Evolutionary conservation across 495 filamentous ascomycete species (phyloP).

Genomic region (Hypoxylon intermedium): DNA sequence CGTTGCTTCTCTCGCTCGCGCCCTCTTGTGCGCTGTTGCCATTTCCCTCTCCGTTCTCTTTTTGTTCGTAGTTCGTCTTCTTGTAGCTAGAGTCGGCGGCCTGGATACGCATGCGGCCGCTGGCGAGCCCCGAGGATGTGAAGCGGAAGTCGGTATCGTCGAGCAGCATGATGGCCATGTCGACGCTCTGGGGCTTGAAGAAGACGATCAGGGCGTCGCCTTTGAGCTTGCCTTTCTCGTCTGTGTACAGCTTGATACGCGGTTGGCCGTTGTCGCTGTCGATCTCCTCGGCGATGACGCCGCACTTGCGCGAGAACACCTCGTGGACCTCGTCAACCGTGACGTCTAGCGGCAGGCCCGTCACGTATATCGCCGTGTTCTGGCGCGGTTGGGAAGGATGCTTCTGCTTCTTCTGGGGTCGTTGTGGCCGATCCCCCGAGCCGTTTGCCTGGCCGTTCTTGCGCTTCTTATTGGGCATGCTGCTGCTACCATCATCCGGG

Average conservation of each 20-base stretch:
- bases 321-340: constrained; percentile 79
- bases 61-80: constrained; percentile 57
- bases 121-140: constrained; percentile 55
- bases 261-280: constrained; percentile 83
- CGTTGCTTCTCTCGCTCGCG: constrained; percentile 19
- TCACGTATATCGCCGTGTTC: constrained; percentile 92
- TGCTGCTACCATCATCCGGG: constrained; percentile 45
- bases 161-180: constrained; percentile 86
- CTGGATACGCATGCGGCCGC: constrained; percentile 78
- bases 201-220: constrained; percentile 93
- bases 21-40: constrained; percentile 46
- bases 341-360: constrained; percentile 78
- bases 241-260: constrained; percentile 91
- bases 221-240: constrained; percentile 84
- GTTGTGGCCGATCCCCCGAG: constrained; percentile 21
- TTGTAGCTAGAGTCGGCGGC: constrained; percentile 91
- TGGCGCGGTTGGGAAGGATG: constrained; percentile 60
- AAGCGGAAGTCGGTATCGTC: constrained; percentile 88
- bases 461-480: constrained; percentile 67
- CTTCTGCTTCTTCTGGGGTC: constrained; percentile 41
- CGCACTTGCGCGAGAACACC: constrained; percentile 83
- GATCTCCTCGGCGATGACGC: constrained; percentile 93
- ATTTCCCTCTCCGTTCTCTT: constrained; percentile 34
- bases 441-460: constrained; percentile 70
- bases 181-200: constrained; percentile 89